Conservation (phyloP, 2,329 filamentous ascomycete genomes). For the Ceratocystis harringtonii region DNA sequence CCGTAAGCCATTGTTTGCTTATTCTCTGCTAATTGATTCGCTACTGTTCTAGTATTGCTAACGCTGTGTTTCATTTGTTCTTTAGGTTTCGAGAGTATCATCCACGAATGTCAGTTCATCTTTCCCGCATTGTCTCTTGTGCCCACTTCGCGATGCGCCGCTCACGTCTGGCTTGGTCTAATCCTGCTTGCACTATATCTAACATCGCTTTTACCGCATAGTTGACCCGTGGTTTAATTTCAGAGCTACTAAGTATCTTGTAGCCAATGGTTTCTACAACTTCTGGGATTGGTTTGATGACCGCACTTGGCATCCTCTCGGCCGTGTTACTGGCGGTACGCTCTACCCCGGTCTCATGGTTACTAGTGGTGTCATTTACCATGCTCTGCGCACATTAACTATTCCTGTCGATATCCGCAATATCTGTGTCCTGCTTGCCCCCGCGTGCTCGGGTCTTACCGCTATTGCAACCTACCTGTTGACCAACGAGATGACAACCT, state of each 20-base stretch:
- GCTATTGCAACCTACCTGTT: conserved; percentile 87
- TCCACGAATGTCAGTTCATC: conserved; percentile 80
- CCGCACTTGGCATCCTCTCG: conserved; percentile 97
- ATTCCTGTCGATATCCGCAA: conserved; percentile 97
- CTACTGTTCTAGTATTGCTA: conserved; percentile 21
- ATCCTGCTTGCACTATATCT: conserved; percentile 7
- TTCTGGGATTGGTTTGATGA: conserved; percentile 99
- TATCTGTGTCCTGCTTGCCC: conserved; percentile 92
- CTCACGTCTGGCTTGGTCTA: conserved; percentile 20
- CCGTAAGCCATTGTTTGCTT: conserved; percentile 43
- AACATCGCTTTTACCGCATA: conserved; percentile 27
- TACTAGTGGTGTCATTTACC: conserved; percentile 93
- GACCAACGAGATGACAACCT: conserved; percentile 94
- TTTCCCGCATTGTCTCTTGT: conserved; percentile 8
- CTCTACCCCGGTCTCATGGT: conserved; percentile 98
- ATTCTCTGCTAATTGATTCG: background rate
- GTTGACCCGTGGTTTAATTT: conserved; percentile 99
- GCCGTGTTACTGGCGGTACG: conserved; percentile 96
- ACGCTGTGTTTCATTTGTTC: conserved; percentile 19
- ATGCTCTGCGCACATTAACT: conserved; percentile 73
- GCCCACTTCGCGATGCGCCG: background rate
- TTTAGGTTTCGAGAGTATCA: conserved; percentile 91
- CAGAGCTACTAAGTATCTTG: conserved; percentile 91
- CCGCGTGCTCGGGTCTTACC: conserved; percentile 85
- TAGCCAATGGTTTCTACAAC: conserved; percentile 92